Evolutionary conservation across 768 basidiomycete genomes (phyloP).

Genomic region (Collybia sordida): DNA sequence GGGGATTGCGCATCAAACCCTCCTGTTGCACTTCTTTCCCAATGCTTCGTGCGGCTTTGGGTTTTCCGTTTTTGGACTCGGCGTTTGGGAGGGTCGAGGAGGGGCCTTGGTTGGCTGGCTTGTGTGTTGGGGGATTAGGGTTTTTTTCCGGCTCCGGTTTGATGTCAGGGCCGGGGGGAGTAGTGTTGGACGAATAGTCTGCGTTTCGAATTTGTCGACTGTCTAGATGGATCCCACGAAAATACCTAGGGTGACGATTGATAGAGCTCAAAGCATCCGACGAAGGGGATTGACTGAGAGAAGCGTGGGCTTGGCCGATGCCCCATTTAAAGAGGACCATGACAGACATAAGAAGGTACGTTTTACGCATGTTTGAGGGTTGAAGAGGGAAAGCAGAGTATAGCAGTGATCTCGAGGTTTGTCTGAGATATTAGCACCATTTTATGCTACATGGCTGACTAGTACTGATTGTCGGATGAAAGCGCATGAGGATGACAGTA

Average conservation of each 20-base stretch:
- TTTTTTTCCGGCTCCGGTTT: background rate
- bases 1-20: background rate
- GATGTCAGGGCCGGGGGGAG: background rate
- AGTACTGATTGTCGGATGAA: background rate
- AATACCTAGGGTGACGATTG: background rate
- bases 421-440: background rate
- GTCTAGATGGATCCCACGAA: background rate
- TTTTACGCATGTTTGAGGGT: slow-evolving; percentile 7
- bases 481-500: too few relatives aligned
- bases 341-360: slow-evolving; percentile 8
- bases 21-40: background rate
- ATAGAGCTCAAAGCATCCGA: background rate
- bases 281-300: background rate
- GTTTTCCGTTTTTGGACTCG: background rate
- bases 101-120: background rate
- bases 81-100: background rate
- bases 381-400: background rate
- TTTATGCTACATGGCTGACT: background rate
- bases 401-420: background rate
- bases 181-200: slow-evolving; percentile 9
- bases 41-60: background rate
- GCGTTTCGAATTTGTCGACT: slow-evolving; percentile 12
- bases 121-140: background rate
- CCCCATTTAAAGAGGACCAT: slow-evolving; percentile 13
- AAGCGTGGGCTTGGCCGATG: slow-evolving; percentile 6